These are phyloP conservation scores for Penicillium goetzii DNA, from an alignment of 495 filamentous ascomycete species.

Conservation along the genomic window DNA sequence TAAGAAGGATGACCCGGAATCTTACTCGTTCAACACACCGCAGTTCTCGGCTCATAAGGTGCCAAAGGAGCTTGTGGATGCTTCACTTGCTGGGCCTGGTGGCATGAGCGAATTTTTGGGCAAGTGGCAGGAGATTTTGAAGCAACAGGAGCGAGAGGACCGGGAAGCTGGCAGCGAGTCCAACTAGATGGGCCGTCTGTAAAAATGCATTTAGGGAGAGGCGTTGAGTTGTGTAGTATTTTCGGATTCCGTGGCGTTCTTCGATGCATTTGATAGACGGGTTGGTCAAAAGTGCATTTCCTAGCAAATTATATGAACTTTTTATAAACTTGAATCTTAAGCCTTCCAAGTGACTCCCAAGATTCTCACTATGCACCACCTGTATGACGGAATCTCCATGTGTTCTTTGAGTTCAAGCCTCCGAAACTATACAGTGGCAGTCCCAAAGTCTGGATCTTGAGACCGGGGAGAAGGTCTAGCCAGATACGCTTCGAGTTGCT, in stretches of 20 bases:
- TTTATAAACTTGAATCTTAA: not conserved
- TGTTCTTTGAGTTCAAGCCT: no score
- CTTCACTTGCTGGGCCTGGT: conserved; percentile 62
- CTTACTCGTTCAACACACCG: conserved; percentile 79
- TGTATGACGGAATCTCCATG: no score
- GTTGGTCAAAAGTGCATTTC: not conserved
- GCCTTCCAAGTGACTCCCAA: no score
- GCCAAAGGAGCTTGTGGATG: conserved; percentile 92
- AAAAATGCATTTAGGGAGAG: not conserved
- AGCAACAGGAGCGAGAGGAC: conserved; percentile 56
- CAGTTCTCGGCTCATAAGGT: conserved; percentile 96
- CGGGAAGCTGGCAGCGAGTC: conserved; percentile 49
- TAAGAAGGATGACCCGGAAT: conserved; percentile 80
- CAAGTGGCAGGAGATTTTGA: conserved; percentile 81
- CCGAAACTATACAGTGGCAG: no score
- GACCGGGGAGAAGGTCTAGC: no score
- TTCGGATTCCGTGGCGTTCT: conserved; percentile 20
- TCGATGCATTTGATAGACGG: not conserved
- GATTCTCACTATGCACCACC: no score
- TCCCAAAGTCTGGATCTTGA: no score
- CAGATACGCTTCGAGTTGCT: no score
- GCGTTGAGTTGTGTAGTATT: not conserved
- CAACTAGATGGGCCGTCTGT: conserved; percentile 26
- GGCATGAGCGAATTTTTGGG: conserved; percentile 88
- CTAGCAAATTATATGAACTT: not conserved